These are phyloP conservation scores for Monilinia aucupariae DNA, from an alignment of 2,329 filamentous ascomycete genomes.

Conservation along the genomic window DNA sequence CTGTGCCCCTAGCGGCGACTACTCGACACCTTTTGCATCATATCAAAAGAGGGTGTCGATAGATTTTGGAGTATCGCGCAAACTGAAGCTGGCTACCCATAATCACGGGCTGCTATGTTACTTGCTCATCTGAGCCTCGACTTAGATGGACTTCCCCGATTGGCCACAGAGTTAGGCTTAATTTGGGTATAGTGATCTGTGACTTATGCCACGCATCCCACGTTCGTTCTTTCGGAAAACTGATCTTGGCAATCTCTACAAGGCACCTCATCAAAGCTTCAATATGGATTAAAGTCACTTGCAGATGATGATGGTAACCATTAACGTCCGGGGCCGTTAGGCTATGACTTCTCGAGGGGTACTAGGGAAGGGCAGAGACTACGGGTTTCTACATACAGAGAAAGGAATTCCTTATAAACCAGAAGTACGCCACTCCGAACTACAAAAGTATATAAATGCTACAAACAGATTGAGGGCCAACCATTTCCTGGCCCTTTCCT, in stretches of 20 bases:
- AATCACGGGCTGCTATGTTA: neutral
- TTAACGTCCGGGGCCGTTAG: no score
- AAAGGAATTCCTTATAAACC: no score
- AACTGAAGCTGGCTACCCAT: neutral
- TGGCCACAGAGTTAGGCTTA: neutral
- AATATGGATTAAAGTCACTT: constrained; percentile 7
- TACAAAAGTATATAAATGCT: no score
- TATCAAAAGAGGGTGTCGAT: neutral
- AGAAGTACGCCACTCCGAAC: no score
- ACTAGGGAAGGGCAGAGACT: no score
- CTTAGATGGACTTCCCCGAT: neutral
- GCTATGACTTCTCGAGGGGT: no score
- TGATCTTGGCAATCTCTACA: constrained; percentile 1
- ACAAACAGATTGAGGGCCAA: no score
- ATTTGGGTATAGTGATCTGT: neutral
- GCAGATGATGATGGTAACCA: neutral
- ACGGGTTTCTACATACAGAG: no score
- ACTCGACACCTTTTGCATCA: neutral
- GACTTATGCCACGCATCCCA: neutral
- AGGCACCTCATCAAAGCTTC: neutral
- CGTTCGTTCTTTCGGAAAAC: neutral
- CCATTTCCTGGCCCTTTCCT: no score
- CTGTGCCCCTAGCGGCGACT: neutral
- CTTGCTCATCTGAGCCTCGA: neutral
- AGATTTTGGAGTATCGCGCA: neutral